Evolutionary conservation across 1,284 basidiomycete genomes (phyloP).

Genomic region (Trametes hirsuta): DNA sequence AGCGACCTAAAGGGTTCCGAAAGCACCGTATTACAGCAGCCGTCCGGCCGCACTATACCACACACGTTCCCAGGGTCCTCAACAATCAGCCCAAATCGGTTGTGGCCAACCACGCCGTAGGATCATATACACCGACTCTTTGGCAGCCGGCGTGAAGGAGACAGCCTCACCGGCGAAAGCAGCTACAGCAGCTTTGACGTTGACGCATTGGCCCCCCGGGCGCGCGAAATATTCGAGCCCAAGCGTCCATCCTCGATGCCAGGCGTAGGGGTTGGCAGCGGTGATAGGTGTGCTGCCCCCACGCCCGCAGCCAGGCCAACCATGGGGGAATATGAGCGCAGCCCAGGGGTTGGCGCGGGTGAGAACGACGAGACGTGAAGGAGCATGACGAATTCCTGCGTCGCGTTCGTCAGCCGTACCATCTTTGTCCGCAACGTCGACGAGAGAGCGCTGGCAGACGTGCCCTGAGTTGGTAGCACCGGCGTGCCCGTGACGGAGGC

Average conservation of each 20-base stretch:
- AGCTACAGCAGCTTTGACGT: constrained; percentile 41
- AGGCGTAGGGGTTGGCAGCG: constrained; percentile 23
- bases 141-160: neutral
- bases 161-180: neutral
- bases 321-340: constrained; percentile 59
- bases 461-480: neutral
- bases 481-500: neutral
- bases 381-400: constrained; percentile 78
- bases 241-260: constrained; percentile 46
- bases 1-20: constrained; percentile 23
- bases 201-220: constrained; percentile 56
- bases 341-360: constrained; percentile 52
- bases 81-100: neutral
- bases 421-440: constrained; percentile 64
- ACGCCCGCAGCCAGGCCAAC: constrained; percentile 23
- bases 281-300: constrained; percentile 22
- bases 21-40: constrained; percentile 5
- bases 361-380: constrained; percentile 82
- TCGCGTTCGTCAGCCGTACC: constrained; percentile 73
- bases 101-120: neutral
- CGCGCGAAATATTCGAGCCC: constrained; percentile 60
- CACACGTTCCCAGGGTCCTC: neutral
- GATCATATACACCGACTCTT: neutral
- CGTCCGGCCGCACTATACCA: constrained; percentile 3
- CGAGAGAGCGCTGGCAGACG: constrained; percentile 51